Evolutionary conservation across 1,284 basidiomycete species (phyloP).

Genomic region (Ceratobasidium sp.): DNA sequence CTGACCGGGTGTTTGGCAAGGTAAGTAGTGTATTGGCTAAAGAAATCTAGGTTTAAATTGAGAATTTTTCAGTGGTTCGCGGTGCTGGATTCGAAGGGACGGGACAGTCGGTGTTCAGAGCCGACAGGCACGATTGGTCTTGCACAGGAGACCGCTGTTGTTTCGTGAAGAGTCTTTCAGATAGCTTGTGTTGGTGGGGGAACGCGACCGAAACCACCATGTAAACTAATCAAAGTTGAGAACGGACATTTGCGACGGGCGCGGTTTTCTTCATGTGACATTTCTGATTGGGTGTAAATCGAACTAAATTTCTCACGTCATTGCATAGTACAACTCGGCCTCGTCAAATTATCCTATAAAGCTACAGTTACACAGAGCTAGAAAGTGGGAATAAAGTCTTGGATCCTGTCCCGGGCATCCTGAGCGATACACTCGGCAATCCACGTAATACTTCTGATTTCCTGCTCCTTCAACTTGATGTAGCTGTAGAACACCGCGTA

Average conservation of each 20-base stretch:
- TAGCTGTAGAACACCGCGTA: conserved; percentile 94
- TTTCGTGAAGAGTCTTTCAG: neutral
- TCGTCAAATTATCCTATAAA: conserved; percentile 2
- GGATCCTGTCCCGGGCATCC: conserved; percentile 92
- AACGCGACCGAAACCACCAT: neutral
- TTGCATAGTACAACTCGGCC: neutral
- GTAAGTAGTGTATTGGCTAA: neutral
- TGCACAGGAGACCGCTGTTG: neutral
- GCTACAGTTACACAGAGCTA: conserved; percentile 55
- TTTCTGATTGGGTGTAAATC: too few species aligned
- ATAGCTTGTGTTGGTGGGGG: too few species aligned
- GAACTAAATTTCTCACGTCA: too few species aligned
- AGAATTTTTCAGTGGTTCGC: conserved; percentile 25
- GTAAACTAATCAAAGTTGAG: too few species aligned
- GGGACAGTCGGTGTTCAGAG: neutral
- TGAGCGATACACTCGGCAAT: conserved; percentile 98
- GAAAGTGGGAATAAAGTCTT: conserved; percentile 92
- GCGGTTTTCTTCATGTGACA: too few species aligned
- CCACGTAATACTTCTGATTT: conserved; percentile 97
- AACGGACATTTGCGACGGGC: too few species aligned
- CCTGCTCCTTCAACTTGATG: conserved; percentile 98
- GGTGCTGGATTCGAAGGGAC: conserved; percentile 1
- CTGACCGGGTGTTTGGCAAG: conserved; percentile 33
- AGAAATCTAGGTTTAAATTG: neutral
- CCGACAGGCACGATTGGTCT: neutral